Evolutionary conservation across 2,329 filamentous ascomycete species (phyloP).

Genomic region (Diaporthe helianthi): DNA sequence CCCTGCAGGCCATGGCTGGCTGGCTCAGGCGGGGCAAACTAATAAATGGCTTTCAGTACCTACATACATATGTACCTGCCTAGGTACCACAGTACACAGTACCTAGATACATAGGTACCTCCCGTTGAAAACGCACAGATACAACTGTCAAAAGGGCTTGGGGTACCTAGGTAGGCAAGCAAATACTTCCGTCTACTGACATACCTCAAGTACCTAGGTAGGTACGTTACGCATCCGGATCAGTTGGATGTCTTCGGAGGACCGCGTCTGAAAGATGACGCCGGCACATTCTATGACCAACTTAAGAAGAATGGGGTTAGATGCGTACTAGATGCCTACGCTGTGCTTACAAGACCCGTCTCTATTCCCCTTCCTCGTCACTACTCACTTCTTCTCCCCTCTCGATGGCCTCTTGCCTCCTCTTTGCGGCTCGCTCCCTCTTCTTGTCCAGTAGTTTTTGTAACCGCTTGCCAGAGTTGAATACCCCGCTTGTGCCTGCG

Average conservation of each 20-base stretch:
- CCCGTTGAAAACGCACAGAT: too few species aligned
- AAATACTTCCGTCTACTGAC: background rate
- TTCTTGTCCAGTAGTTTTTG: slow-evolving; percentile 82
- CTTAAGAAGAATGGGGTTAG: background rate
- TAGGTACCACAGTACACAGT: too few species aligned
- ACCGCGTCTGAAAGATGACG: background rate
- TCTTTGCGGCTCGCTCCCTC: slow-evolving; percentile 64
- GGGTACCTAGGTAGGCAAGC: too few species aligned
- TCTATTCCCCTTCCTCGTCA: slow-evolving; percentile 45
- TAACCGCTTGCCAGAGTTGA: slow-evolving; percentile 85
- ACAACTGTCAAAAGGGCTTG: too few species aligned
- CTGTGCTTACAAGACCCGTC: background rate
- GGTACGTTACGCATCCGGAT: background rate
- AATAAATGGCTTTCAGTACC: background rate
- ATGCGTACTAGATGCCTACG: background rate
- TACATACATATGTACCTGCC: too few species aligned
- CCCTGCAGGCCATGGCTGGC: background rate
- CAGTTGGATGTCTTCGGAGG: background rate
- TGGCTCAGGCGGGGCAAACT: background rate
- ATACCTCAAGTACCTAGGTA: too few species aligned
- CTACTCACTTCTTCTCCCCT: slow-evolving; percentile 58
- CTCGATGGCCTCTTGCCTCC: slow-evolving; percentile 60
- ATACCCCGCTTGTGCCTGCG: slow-evolving; percentile 84
- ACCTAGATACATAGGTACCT: too few species aligned
- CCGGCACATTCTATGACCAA: background rate